These are phyloP conservation scores for Taiozyma onychis DNA, from an alignment of 1,139 yeast species.

Conservation along the genomic window DNA sequence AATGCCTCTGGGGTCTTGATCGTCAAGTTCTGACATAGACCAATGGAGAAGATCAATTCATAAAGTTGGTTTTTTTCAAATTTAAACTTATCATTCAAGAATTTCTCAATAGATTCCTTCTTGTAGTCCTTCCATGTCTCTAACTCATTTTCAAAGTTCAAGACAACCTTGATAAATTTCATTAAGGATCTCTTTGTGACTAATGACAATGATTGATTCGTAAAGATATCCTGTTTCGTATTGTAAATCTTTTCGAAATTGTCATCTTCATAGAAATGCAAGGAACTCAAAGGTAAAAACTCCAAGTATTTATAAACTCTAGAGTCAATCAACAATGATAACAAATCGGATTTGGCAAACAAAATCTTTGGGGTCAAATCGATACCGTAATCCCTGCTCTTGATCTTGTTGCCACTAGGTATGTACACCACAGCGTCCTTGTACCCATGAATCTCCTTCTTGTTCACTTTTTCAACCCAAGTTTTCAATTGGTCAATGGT, in stretches of 20 bases:
- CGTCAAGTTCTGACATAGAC: conserved; percentile 57
- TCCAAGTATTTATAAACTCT: conserved; percentile 89
- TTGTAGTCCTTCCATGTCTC: conserved; percentile 51
- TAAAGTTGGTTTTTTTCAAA: conserved; percentile 69
- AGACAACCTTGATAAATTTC: conserved; percentile 88
- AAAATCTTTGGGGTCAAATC: conserved; percentile 86
- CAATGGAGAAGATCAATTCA: conserved; percentile 82
- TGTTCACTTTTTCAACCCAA: conserved; percentile 70
- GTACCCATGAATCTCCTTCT: conserved; percentile 36
- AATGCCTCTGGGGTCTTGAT: conserved; percentile 71
- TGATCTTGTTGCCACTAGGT: conserved; percentile 51
- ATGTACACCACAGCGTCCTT: conserved; percentile 67
- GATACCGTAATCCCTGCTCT: conserved; percentile 74
- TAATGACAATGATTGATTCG: conserved; percentile 75
- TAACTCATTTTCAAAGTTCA: conserved; percentile 57
- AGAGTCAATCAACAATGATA: conserved; percentile 71
- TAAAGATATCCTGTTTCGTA: conserved; percentile 89
- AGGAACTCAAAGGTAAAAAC: conserved; percentile 80
- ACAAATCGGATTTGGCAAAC: conserved; percentile 83
- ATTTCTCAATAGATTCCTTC: conserved; percentile 49
- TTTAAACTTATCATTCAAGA: conserved; percentile 59
- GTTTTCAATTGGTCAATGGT: conserved; percentile 77
- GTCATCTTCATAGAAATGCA: conserved; percentile 90
- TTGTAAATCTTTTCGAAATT: conserved; percentile 77
- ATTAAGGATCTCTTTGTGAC: conserved; percentile 78